These are phyloP conservation scores for Entonaema liquescens DNA, from an alignment of 495 filamentous ascomycete species.

Conservation along the genomic window DNA sequence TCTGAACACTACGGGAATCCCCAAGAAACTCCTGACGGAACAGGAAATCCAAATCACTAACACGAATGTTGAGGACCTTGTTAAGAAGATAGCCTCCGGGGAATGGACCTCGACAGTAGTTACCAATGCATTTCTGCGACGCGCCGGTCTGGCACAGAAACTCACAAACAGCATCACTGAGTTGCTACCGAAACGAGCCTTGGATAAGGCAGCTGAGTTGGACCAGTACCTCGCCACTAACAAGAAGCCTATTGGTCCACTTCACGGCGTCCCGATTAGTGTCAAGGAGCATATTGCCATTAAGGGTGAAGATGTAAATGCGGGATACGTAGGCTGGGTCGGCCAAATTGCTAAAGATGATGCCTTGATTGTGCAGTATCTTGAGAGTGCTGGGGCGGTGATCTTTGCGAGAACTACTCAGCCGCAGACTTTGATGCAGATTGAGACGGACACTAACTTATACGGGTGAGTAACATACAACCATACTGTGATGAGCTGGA, in stretches of 20 bases:
- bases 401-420: slow-evolving; percentile 64
- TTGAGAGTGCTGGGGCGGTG: slow-evolving; percentile 58
- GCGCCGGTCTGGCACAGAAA: slow-evolving; percentile 54
- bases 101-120: slow-evolving; percentile 56
- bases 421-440: slow-evolving; percentile 69
- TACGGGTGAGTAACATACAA: slow-evolving; percentile 56
- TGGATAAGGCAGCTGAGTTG: slow-evolving; percentile 64
- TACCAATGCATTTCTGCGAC: slow-evolving; percentile 58
- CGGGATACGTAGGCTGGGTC: slow-evolving; percentile 58
- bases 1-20: slow-evolving; percentile 54
- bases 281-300: slow-evolving; percentile 74
- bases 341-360: slow-evolving; percentile 51
- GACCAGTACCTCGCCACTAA: slow-evolving; percentile 62
- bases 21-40: slow-evolving; percentile 56
- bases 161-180: slow-evolving; percentile 69
- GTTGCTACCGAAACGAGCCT: slow-evolving; percentile 67
- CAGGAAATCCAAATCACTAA: slow-evolving; percentile 63
- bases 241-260: slow-evolving; percentile 63
- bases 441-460: slow-evolving; percentile 64
- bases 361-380: slow-evolving; percentile 56
- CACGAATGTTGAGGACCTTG: slow-evolving; percentile 57
- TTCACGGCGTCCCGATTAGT: slow-evolving; percentile 74
- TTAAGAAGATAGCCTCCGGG: slow-evolving; percentile 45
- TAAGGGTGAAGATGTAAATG: slow-evolving; percentile 61
- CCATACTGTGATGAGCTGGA: not conserved